These are phyloP conservation scores for Saccharomycopsis sp. DNA, from an alignment of 805 yeast genomes.

Conservation along the genomic window DNA sequence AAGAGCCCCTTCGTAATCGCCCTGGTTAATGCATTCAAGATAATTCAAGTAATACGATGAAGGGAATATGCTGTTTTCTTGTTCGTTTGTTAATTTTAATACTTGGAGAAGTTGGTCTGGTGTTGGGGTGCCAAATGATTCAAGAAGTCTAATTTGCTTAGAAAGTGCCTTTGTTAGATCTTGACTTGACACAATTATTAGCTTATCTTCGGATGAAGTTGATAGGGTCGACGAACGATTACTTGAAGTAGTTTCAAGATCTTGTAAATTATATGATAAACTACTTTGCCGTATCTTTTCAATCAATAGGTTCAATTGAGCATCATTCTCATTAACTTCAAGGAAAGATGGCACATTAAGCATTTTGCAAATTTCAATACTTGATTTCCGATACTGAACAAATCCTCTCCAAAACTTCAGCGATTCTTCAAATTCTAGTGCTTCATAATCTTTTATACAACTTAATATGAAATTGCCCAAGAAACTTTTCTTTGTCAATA, in stretches of 20 bases:
- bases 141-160: conserved; percentile 46
- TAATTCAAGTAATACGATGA: conserved; percentile 51
- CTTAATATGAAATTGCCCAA: conserved; percentile 40
- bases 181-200: conserved; percentile 40
- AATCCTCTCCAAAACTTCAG: conserved; percentile 38
- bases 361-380: conserved; percentile 10
- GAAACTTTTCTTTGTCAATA: conserved; percentile 34
- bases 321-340: conserved; percentile 26
- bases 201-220: too few species aligned
- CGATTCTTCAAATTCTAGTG: conserved; percentile 42
- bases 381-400: conserved; percentile 29
- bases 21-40: conserved; percentile 47
- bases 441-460: conserved; percentile 34
- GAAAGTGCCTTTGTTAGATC: conserved; percentile 45
- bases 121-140: conserved; percentile 40
- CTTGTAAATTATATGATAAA: neutral
- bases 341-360: neutral
- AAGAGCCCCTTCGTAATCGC: conserved; percentile 51
- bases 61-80: conserved; percentile 35
- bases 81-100: conserved; percentile 40
- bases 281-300: conserved; percentile 6
- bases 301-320: conserved; percentile 24
- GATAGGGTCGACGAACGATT: too few species aligned
- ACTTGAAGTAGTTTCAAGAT: too few species aligned
- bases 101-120: conserved; percentile 38